Conservation (phyloP, 768 basidiomycete species). For the Calocybe gangraenosa region DNA sequence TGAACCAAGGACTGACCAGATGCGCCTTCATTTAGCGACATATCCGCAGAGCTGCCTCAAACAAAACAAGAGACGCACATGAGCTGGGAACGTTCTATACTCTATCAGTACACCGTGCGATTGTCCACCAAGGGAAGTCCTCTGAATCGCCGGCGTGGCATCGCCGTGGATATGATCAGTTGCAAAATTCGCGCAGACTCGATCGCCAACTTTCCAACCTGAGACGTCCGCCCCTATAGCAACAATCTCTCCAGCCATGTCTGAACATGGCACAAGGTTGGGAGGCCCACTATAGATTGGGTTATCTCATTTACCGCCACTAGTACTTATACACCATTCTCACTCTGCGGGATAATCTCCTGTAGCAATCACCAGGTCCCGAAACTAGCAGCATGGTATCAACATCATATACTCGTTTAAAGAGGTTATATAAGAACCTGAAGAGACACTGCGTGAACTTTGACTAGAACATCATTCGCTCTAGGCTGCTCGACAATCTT, state of each 20-base stretch:
- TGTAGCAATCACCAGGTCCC: conserved; percentile 43
- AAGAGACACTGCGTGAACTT: conserved; percentile 52
- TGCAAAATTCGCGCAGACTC: conserved; percentile 51
- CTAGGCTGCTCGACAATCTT: conserved; percentile 28
- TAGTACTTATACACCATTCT: conserved; percentile 6
- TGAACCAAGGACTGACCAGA: conserved; percentile 47
- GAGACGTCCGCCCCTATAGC: conserved; percentile 39
- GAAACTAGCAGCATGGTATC: no score
- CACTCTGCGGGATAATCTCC: conserved; percentile 35
- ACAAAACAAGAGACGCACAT: conserved; percentile 29
- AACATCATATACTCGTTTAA: no score
- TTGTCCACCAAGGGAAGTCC: conserved; percentile 40
- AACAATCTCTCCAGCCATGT: conserved; percentile 58
- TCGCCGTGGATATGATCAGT: conserved; percentile 46
- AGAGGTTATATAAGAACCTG: conserved; percentile 29
- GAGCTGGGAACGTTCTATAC: conserved; percentile 46
- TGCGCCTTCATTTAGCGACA: no score
- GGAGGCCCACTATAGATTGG: conserved; percentile 6
- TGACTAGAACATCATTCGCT: conserved; percentile 49
- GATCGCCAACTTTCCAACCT: conserved; percentile 50
- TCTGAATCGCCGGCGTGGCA: conserved; percentile 24
- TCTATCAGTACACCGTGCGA: conserved; percentile 51
- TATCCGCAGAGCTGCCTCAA: no score
- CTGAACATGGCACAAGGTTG: conserved; percentile 38
- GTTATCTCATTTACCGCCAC: not conserved